Evolutionary conservation across 495 filamentous ascomycete species (phyloP).

Genomic region (Neurospora discreta): DNA sequence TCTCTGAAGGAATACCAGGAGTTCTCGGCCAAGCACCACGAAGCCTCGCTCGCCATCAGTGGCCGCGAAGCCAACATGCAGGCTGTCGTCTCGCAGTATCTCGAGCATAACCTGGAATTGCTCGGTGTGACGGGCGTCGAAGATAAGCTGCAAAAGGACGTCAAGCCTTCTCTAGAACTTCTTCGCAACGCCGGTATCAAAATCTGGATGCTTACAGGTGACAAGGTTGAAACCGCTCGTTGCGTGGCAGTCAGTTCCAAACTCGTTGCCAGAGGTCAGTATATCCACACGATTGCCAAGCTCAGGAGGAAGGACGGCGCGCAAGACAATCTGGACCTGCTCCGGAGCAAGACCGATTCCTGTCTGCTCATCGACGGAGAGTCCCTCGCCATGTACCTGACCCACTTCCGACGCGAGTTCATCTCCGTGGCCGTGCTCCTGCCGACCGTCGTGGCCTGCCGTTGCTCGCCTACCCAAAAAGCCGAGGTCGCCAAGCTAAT

Average conservation of each 20-base stretch:
- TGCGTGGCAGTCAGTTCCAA: conserved; percentile 94
- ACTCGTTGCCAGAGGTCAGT: conserved; percentile 87
- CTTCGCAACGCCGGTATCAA: conserved; percentile 98
- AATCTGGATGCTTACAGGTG: conserved; percentile 99
- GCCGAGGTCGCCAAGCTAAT: conserved; percentile 88
- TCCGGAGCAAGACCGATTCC: conserved; percentile 76
- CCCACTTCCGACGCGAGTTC: conserved; percentile 70
- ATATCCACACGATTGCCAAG: conserved; percentile 89
- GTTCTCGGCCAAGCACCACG: conserved; percentile 63
- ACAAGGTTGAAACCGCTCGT: conserved; percentile 96
- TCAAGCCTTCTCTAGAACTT: conserved; percentile 88
- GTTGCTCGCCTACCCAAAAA: conserved; percentile 95
- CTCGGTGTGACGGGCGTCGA: conserved; percentile 96
- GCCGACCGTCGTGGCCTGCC: conserved; percentile 89
- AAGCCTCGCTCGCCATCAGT: conserved; percentile 69
- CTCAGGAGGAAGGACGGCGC: conserved; percentile 66
- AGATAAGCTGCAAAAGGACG: conserved; percentile 88
- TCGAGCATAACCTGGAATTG: conserved; percentile 83
- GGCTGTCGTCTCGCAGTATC: conserved; percentile 61
- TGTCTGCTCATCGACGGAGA: conserved; percentile 94
- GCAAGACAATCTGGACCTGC: conserved; percentile 74
- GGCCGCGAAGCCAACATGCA: conserved; percentile 74
- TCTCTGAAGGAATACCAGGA: conserved; percentile 64
- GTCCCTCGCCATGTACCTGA: conserved; percentile 71
- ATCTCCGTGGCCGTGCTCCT: conserved; percentile 79